Base-by-base conservation (phyloP, 768 basidiomycete species). In the Mycena galopus region DNA sequence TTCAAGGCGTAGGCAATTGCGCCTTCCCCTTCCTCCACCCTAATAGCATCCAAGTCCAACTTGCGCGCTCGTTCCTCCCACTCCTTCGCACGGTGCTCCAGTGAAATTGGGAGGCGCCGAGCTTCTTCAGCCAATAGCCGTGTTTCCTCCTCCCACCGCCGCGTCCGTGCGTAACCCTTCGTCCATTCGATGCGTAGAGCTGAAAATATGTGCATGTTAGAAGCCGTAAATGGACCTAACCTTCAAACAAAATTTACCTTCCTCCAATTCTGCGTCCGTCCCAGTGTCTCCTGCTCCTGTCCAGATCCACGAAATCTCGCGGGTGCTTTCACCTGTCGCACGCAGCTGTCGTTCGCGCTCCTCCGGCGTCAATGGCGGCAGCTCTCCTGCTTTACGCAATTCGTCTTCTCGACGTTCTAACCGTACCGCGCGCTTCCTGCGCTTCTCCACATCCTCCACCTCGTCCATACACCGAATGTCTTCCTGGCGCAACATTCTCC, bases 131-230 rank as follows among this genome's bases (percentile, higher is more conserved):
- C 30, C 21, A 57, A 4, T 3, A 57, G 21, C 56, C 56, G 21
- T 8, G 9, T 14, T 9, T 57, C 56, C 56, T 57, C 32, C 7
- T 32, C 17, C 56, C 56, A 57, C 21, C 56, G 11, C 12, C 56
- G 56, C 10, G n/a, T 8, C 1, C 56, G 32, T 4, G 56, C 56
- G 19, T 57, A 57, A 2, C 19, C 30, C 19, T 57, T 71, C 2
- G 53, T 47, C 65, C 68, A 76, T 32, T 76, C 75, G 14, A 76
- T 70, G n/a, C 44, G 59, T 10, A 74, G 33, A 0, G 63, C 75
- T 75, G 7, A 51, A 21, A 17, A 8, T 17, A 37, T 37, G 35
- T 7, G 35, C 27, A n/a, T 11, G 37, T 44, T 47, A 23, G 25
- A 14, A 25, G 27, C 29, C 30, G 25, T 27, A 10, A 12, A 14